Evolutionary conservation across 2,329 filamentous ascomycete species (phyloP), one percentile per base, ranked within the genome.

Genomic region (Cercospora sp.): DNA sequence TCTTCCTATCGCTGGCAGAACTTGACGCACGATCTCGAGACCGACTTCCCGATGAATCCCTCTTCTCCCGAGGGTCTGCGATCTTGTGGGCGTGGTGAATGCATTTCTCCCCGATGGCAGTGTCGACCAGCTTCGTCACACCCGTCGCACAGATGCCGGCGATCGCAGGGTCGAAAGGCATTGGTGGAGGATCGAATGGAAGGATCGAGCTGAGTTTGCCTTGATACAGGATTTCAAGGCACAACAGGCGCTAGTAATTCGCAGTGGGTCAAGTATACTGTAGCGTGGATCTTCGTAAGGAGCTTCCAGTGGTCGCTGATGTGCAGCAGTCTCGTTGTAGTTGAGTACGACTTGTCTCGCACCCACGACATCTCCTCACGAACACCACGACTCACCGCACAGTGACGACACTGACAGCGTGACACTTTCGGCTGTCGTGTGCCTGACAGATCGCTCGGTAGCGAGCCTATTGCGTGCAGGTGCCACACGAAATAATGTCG

Each of bases 81-180:
- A 59, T 59, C 20, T 23, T 20, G 36, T 39, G 26, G 12, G 42
- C 60, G 26, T 63, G 60, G 28, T 63, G 60, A 16, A 63, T 51
- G 42, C 60, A 63, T 63, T 31, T 30, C 23, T 63, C 60, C 4
- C 60, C 60, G 6, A 63, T 63, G 9, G 39, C 26, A 23, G 60
- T 63, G 23, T 63, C 60, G 36, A 63, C 42, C 13, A 63, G 23
- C 42, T 63, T 63, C 1, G 36, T 51, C 16, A 63, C 42, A 16
- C 60, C 60, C 12, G 33, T 63, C 23, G 60, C 60, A n/a, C 23
- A 26, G 7, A 63, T 28, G 26, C 60, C 60, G 5, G 60, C 60
- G 42, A 63, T 48, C n/a, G 60, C 60, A 63, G 60, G 60, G 26
- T 63, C 60, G 60, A 63, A 63, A 33, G 60, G 60, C 60, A 63